phyloP scores from a whole-genome alignment of 176 grass and related monocot species.

The Cocos nucifera region DNA sequence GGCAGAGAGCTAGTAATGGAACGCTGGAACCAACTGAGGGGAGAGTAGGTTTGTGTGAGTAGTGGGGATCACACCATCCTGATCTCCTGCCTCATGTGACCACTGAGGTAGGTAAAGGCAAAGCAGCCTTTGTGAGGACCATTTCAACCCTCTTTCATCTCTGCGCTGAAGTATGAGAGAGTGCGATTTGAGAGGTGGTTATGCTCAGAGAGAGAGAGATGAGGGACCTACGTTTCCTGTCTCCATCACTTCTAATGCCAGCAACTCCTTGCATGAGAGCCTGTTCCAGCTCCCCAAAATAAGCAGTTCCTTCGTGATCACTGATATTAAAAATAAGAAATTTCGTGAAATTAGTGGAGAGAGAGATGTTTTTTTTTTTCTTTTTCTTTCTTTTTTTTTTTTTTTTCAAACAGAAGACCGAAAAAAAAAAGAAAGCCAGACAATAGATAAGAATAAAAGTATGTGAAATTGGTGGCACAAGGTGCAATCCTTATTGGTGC shows the following conservation, averaged over 20 bases:
- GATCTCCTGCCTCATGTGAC: constrained; percentile 2
- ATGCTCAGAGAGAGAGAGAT: constrained; percentile 22
- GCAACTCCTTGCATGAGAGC: constrained; percentile 70
- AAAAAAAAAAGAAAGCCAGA: constrained; percentile 2
- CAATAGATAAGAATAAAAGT: constrained; percentile 6
- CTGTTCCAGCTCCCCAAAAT: constrained; percentile 73
- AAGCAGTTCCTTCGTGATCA: constrained; percentile 55
- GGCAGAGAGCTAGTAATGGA: constrained; percentile 29
- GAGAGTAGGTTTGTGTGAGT: constrained; percentile 13
- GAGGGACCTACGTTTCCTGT: constrained; percentile 32
- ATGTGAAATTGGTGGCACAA: constrained; percentile 2
- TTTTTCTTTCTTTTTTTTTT: too few species aligned
- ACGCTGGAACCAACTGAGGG: background rate
- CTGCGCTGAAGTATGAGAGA: constrained; percentile 22
- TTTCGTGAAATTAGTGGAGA: background rate
- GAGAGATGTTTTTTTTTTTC: background rate
- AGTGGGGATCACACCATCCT: constrained; percentile 27
- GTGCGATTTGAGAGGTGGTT: background rate
- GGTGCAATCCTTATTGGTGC: background rate
- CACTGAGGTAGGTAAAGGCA: constrained; percentile 11
- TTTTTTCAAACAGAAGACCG: too few species aligned
- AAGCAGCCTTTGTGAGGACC: constrained; percentile 44
- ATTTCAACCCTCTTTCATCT: constrained; percentile 29
- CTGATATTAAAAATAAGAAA: constrained; percentile 17
- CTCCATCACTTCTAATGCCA: constrained; percentile 38